Base-by-base conservation (phyloP, 306 rosid genomes). In the Quercus aquifolioides region DNA sequence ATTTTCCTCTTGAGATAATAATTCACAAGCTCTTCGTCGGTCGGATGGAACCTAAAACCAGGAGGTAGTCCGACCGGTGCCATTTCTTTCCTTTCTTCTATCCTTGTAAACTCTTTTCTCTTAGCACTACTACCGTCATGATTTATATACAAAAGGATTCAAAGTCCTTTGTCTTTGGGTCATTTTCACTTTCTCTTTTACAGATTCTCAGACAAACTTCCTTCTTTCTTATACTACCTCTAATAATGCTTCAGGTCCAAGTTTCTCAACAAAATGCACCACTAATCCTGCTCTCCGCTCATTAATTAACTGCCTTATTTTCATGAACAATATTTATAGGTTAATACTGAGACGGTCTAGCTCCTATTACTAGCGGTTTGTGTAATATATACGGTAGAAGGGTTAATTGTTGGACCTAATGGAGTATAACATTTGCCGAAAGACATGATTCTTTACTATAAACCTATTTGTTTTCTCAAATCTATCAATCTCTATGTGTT, bases 1-100 rank as follows among this genome's bases (percentile, higher is more conserved):
- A 95, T 91, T 80, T 95, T 95, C 76, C 96, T 85, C 83, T 95
- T 95, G 67, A 95, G 98, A 83, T 95, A 95, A 70, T 95, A 95
- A 64, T 93, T 95, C 6, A 95, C 99, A 28, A 95, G 97, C 84
- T 95, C 99, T 82, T 95, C 99, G 67, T 95, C 99, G 1, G 99
- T 95, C 13, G 99, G 99, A 80, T 95, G 99, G 82, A 95, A 95
- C 85, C 99, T 86, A 79, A 95, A 95, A 64, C 99, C 99, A n/a
- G 99, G 99, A 77, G 99, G 99, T 84, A 95, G 86, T 69, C 99
- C 99, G 25, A 95, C 97, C 20, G 98, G 95, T 70, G 98, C 94
- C 99, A 95, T 94, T 57, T 51, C 17, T 56, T 54, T 74, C 28
- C 26, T 58, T 65, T 54, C 43, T 3, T 58, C n/a, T 59, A 28